These are phyloP conservation scores for Bipolaris victoriae DNA, from an alignment of 2,329 filamentous ascomycete species.

Conservation along the genomic window DNA sequence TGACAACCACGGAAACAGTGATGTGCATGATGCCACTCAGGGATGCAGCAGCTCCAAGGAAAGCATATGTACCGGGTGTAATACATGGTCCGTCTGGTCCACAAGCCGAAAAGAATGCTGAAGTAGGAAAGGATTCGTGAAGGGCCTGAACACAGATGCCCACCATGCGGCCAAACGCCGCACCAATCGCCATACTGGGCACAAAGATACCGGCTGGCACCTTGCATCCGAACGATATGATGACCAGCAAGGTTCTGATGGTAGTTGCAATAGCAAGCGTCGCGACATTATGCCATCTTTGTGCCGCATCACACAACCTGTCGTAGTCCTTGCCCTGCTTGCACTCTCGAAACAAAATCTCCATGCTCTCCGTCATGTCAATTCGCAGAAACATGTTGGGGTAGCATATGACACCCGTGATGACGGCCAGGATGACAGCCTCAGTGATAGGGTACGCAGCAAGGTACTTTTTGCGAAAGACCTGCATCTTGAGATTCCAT, in stretches of 20 bases:
- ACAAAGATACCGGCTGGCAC: conserved; percentile 98
- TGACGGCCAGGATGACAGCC: conserved; percentile 79
- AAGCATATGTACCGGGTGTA: conserved; percentile 95
- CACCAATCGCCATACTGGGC: conserved; percentile 95
- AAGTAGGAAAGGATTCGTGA: conserved; percentile 81
- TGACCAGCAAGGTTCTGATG: conserved; percentile 81
- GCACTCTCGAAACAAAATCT: conserved; percentile 93
- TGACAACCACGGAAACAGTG: conserved; percentile 94
- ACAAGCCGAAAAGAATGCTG: conserved; percentile 86
- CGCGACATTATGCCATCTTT: conserved; percentile 77
- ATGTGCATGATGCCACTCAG: conserved; percentile 98
- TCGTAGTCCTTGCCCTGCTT: conserved; percentile 88
- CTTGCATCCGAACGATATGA: conserved; percentile 97
- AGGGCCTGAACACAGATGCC: conserved; percentile 92
- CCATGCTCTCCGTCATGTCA: conserved; percentile 99
- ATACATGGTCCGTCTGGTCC: conserved; percentile 93
- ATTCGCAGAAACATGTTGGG: conserved; percentile 94
- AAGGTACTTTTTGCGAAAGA: conserved; percentile 93
- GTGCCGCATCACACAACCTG: conserved; percentile 81
- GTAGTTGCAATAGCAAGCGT: conserved; percentile 81
- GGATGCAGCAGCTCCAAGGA: conserved; percentile 88
- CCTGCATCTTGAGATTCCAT: conserved; percentile 89
- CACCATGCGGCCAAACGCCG: conserved; percentile 90
- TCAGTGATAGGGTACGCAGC: conserved; percentile 83
- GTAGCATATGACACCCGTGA: conserved; percentile 92